Evolutionary conservation across 148 eudicot species (phyloP).

Genomic region (Camellia sinensis): DNA sequence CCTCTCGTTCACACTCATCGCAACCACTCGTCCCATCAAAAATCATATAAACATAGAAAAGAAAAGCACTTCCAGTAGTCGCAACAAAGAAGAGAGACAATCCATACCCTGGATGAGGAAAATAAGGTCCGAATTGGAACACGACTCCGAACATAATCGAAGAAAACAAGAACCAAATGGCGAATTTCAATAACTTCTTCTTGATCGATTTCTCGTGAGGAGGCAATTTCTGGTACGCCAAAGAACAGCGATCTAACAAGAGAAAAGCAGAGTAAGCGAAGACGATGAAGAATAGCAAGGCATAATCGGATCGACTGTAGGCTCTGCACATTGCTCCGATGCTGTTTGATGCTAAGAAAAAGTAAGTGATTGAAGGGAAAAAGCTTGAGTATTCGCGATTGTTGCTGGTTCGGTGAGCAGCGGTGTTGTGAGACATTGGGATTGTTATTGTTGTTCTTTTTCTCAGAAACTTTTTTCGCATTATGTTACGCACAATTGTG

Average conservation of each 20-base stretch:
- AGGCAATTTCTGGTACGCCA: not conserved
- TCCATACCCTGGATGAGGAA: not conserved
- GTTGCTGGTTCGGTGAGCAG: not conserved
- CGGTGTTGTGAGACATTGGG: not conserved
- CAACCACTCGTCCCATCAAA: too few species aligned
- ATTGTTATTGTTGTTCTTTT: not conserved
- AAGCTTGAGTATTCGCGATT: not conserved
- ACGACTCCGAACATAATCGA: not conserved
- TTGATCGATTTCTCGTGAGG: not conserved
- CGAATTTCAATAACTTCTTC: not conserved
- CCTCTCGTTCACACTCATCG: too few species aligned
- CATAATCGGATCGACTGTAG: not conserved
- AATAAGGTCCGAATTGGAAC: not conserved
- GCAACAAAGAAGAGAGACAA: not conserved
- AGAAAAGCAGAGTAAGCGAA: not conserved
- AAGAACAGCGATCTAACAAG: not conserved
- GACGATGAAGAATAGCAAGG: not conserved
- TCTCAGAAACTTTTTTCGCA: not conserved
- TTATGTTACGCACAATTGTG: not conserved
- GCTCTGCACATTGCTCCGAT: not conserved
- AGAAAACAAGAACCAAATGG: not conserved
- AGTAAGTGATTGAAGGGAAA: not conserved
- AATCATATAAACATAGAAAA: not conserved
- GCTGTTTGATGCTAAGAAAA: not conserved
- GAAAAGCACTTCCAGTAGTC: not conserved